phyloP scores from a whole-genome alignment of 768 basidiomycete species.

The Cyclocybe aegerita region DNA sequence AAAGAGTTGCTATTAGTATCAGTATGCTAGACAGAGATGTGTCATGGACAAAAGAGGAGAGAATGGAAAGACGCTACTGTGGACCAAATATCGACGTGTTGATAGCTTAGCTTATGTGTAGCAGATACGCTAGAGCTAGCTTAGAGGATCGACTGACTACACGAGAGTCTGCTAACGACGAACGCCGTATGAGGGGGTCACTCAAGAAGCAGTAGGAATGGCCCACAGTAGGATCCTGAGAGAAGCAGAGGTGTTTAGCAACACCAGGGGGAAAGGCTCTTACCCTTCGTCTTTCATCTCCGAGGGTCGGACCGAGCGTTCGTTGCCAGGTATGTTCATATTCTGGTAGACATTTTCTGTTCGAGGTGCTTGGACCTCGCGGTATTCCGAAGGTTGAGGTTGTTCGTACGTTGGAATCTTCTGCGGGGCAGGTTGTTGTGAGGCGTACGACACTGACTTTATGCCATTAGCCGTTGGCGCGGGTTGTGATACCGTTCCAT shows the following conservation, averaged over 20 bases:
- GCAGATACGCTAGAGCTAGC: slow-evolving; percentile 76
- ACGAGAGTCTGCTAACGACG: slow-evolving; percentile 47
- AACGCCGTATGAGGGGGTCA: slow-evolving; percentile 31
- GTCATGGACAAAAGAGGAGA: slow-evolving; percentile 57
- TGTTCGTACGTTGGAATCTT: slow-evolving; percentile 82
- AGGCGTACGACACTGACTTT: slow-evolving; percentile 32
- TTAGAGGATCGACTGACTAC: slow-evolving; percentile 64
- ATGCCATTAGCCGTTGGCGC: slow-evolving; percentile 20
- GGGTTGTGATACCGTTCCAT: slow-evolving; percentile 13
- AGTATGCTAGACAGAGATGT: slow-evolving; percentile 66
- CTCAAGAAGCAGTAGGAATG: slow-evolving; percentile 18
- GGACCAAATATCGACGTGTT: slow-evolving; percentile 39
- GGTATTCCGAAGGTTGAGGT: slow-evolving; percentile 53
- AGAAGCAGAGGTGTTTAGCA: slow-evolving; percentile 19
- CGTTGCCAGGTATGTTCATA: slow-evolving; percentile 36
- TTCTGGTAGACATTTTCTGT: slow-evolving; percentile 42
- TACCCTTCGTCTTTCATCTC: slow-evolving; percentile 99
- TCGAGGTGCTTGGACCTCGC: slow-evolving; percentile 32
- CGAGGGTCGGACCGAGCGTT: slow-evolving; percentile 74
- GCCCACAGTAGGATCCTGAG: slow-evolving; percentile 29
- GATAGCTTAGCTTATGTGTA: slow-evolving; percentile 80
- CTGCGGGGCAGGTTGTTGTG: slow-evolving; percentile 47
- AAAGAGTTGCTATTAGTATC: slow-evolving; percentile 79
- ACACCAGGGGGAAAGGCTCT: slow-evolving; percentile 43
- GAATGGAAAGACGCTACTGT: slow-evolving; percentile 73